phyloP scores from a whole-genome alignment of 108 stramenopile genomes.

The Skeletonema costatum region DNA sequence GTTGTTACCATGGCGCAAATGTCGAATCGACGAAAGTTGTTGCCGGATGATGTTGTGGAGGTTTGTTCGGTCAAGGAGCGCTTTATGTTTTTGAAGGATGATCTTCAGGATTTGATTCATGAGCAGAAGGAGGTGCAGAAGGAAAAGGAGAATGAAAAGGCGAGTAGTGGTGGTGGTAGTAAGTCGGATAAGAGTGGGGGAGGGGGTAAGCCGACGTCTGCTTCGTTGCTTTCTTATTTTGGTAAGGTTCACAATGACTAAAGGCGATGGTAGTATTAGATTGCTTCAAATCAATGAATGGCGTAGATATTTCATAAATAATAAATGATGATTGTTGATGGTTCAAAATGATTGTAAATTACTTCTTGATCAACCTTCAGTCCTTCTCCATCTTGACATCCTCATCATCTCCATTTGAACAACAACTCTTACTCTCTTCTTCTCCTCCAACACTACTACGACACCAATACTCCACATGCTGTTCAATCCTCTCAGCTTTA shows the following conservation, averaged over 20 bases:
- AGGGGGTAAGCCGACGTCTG: neutral
- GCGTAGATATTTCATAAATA: neutral
- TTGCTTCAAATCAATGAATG: neutral
- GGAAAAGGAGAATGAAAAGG: slow-evolving; percentile 26
- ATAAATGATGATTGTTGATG: neutral
- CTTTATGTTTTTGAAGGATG: slow-evolving; percentile 75
- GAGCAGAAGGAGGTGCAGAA: slow-evolving; percentile 27
- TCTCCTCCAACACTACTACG: slow-evolving; percentile 2
- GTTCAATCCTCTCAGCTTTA: slow-evolving; percentile 37
- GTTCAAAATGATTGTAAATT: neutral
- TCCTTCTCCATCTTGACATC: neutral
- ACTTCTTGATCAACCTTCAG: neutral
- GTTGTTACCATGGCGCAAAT: slow-evolving; percentile 68
- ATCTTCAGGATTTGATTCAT: slow-evolving; percentile 48
- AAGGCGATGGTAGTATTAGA: neutral
- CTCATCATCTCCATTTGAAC: slow-evolving; percentile 7
- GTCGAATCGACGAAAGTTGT: slow-evolving; percentile 76
- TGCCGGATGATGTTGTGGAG: slow-evolving; percentile 76
- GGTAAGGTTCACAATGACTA: neutral
- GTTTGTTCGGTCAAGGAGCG: slow-evolving; percentile 69
- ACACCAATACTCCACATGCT: slow-evolving; percentile 55
- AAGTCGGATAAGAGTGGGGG: slow-evolving; percentile 2
- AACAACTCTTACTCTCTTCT: slow-evolving; percentile 2
- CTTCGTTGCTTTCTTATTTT: slow-evolving; percentile 8
- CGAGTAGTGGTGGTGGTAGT: neutral